A percentile compares a stretch with the other conserved stretches of the same genome.
Evolutionary conservation across 257 asterid genomes (phyloP).

Genomic region (Lavandula angustifolia): DNA sequence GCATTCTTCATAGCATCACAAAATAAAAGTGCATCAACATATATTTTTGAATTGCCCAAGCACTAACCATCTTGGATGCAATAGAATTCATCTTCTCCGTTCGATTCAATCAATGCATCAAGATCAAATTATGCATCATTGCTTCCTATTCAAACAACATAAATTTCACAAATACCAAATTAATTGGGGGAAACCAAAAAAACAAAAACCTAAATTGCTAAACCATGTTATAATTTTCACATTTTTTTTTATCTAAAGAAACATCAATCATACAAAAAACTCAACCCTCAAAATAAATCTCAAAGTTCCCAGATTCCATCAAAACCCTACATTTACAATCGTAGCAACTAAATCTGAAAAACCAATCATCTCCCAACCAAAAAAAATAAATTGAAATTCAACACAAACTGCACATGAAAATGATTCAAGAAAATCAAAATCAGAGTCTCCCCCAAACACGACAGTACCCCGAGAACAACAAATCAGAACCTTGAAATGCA

Average conservation of each 20-base stretch:
- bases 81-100: slow-evolving; percentile 82
- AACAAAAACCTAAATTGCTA: background rate
- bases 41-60: background rate
- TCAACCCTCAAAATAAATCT: slow-evolving; percentile 1
- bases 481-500: slow-evolving; percentile 67
- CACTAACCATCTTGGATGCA: slow-evolving; percentile 88
- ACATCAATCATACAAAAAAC: slow-evolving; percentile 5
- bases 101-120: slow-evolving; percentile 65
- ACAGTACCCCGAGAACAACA: background rate
- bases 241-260: background rate
- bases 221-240: background rate
- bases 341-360: slow-evolving; percentile 21
- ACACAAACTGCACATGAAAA: background rate
- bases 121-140: slow-evolving; percentile 82
- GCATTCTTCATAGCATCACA: background rate
- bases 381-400: background rate
- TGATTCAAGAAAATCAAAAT: background rate
- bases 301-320: background rate
- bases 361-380: slow-evolving; percentile 22
- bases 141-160: slow-evolving; percentile 49
- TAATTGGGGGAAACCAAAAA: background rate
- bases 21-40: background rate
- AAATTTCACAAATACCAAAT: slow-evolving; percentile 1
- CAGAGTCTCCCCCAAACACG: background rate
- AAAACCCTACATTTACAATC: slow-evolving; percentile 2